phyloP scores from a whole-genome alignment of 2,329 filamentous ascomycete species.

The Epichloe brachyelytri region DNA sequence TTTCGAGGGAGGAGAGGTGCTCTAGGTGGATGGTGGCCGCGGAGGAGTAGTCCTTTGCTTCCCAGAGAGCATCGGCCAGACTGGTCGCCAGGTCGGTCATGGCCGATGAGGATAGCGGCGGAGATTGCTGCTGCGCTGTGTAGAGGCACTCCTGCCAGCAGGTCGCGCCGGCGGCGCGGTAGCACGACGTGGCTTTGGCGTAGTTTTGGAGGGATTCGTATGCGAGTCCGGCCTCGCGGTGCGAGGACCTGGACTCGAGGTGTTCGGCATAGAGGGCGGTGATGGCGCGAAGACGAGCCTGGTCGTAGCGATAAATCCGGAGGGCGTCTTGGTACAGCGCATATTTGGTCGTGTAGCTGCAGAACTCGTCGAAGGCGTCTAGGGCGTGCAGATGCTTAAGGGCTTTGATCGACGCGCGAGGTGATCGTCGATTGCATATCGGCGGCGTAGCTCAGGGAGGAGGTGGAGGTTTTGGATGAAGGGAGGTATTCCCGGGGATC shows the following conservation, averaged over 20 bases:
- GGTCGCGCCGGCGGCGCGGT: slow-evolving; percentile 60
- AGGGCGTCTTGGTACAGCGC: slow-evolving; percentile 66
- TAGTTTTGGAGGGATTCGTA: slow-evolving; percentile 78
- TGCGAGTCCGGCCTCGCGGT: slow-evolving; percentile 77
- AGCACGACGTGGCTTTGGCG: slow-evolving; percentile 63
- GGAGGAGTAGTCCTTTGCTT: slow-evolving; percentile 70
- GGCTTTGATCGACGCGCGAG: slow-evolving; percentile 62
- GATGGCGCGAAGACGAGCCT: slow-evolving; percentile 49
- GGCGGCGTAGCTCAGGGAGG: slow-evolving; percentile 54
- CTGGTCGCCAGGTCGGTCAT: slow-evolving; percentile 56
- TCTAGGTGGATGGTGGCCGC: slow-evolving; percentile 73
- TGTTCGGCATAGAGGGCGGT: slow-evolving; percentile 69
- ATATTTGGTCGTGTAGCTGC: slow-evolving; percentile 67
- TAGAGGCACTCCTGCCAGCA: slow-evolving; percentile 88
- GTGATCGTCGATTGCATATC: slow-evolving; percentile 82
- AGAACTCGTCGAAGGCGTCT: slow-evolving; percentile 63
- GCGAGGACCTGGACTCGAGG: slow-evolving; percentile 61
- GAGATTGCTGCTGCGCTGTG: slow-evolving; percentile 53
- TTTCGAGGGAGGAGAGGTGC: slow-evolving; percentile 60
- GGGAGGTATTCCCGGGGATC: slow-evolving; percentile 88
- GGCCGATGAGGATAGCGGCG: slow-evolving; percentile 46
- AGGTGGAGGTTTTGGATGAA: slow-evolving; percentile 82
- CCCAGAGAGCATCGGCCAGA: slow-evolving; percentile 66
- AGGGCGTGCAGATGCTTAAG: slow-evolving; percentile 62
- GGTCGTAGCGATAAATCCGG: slow-evolving; percentile 72